Conservation (phyloP, 2,329 filamentous ascomycete genomes). For the Colletotrichum tabaci region DNA sequence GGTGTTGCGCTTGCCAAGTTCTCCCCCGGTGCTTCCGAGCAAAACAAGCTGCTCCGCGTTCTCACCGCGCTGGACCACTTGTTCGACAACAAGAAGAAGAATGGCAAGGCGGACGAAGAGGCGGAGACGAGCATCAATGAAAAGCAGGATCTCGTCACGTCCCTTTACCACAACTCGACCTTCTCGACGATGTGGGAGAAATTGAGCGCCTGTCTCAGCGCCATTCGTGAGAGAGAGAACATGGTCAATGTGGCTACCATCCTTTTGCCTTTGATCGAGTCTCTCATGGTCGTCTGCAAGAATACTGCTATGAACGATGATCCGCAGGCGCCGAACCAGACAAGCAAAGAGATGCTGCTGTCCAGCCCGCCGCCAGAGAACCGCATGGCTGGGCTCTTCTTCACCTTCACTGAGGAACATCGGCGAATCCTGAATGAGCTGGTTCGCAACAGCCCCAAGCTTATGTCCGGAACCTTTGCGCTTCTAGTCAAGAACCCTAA, state of each 20-base stretch:
- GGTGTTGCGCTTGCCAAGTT: conserved; percentile 95
- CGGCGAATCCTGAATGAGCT: conserved; percentile 98
- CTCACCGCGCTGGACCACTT: conserved; percentile 95
- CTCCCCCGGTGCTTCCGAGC: conserved; percentile 94
- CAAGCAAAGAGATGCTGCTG: conserved; percentile 75
- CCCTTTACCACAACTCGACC: conserved; percentile 90
- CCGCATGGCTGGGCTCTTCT: conserved; percentile 92
- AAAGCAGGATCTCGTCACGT: conserved; percentile 88
- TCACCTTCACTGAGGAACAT: conserved; percentile 97
- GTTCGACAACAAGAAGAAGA: conserved; percentile 85
- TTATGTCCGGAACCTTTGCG: conserved; percentile 99
- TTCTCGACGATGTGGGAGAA: conserved; percentile 95
- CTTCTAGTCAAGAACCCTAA: conserved; percentile 98
- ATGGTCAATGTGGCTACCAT: conserved; percentile 99
- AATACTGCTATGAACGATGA: conserved; percentile 88
- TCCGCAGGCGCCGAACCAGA: conserved; percentile 57
- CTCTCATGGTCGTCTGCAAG: conserved; percentile 99
- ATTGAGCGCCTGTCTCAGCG: conserved; percentile 87
- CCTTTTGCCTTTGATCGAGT: conserved; percentile 92
- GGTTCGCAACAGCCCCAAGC: conserved; percentile 94
- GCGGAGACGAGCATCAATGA: conserved; percentile 69
- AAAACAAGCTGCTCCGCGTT: conserved; percentile 94
- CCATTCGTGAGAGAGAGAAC: conserved; percentile 91
- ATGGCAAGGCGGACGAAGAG: conserved; percentile 59
- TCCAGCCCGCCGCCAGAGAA: conserved; percentile 83